Base-by-base conservation (phyloP, 768 basidiomycete genomes). In the Termitomyces sp. region DNA sequence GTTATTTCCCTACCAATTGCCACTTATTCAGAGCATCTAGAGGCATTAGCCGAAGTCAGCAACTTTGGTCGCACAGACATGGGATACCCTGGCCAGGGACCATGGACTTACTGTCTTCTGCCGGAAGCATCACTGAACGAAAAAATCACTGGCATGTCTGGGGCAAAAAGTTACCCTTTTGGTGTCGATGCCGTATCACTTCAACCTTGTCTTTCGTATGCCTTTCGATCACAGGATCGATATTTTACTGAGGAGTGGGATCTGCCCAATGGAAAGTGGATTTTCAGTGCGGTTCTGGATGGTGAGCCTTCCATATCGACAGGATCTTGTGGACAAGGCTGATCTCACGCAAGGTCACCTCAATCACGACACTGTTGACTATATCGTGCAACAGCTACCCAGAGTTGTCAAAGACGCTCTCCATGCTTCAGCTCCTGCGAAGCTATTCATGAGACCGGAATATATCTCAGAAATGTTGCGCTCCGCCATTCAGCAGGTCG, bases 41-140 rank as follows among this genome's bases (percentile, higher is more conserved):
- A 76, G 46, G 82, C 83, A 8, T 70, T 85, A 59, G 75, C 80
- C 42, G 83, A 85, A 66, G 84, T 84, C 55, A 80, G 77, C 64
- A 70, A 84, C 65, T 84, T 84, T 65, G 74, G 72, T 16, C 74
- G 72, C 20, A 85, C 84, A 7, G 82, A 85, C 69, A 79, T 85
- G 67, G 84, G 84, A 63, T 77, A 76, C 49, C 76, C 80, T 8
- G 84, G 82, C 36, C 74, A 71, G 56, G 78, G 79, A 38, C 77
- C 78, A 39, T 86, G 84, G 84, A 79, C 83, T 3, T 86, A 84
- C 67, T 81, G 78, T 18, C 67, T 78, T 32, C 75, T 85, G 28
- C 55, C 72, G 16, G 80, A 84, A 60, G 74, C 72, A 12, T 68
- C 62, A 5, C 63, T 85, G 28, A 70, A 78, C 22, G 58, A 68